Base-by-base conservation (phyloP, 2,329 filamentous ascomycete species). In the Venturia oleaginea region DNA sequence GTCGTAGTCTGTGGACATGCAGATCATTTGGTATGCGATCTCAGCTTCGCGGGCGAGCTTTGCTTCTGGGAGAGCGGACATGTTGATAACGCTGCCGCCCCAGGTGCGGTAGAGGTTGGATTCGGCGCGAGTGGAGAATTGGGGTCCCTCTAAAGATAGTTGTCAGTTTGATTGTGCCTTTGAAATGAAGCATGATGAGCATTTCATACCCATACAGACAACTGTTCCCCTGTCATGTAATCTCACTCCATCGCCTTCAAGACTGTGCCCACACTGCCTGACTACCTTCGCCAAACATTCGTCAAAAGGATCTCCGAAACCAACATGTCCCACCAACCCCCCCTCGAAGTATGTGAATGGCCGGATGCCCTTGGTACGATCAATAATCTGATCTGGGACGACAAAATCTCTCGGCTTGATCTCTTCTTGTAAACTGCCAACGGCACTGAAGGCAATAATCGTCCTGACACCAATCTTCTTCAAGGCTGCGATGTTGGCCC, bases 1-100 rank as follows among this genome's bases (percentile, higher is more conserved):
- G 81, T 99, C 94, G 76, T 99, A 99, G 80, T 99, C 94, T 34
- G 94, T 99, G 40, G 91, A 91, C 94, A 99, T 99, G 82, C 93
- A 96, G 72, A 99, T 96, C 85, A 97, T 95, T 80, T 96, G 92
- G 78, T 97, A 97, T 42, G 89, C 89, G 70, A 99, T 89, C 81
- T 99, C 94, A 30, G 94, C 94, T 80, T 99, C 94, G 63, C 91
- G 87, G 11, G 94, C 94, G 24, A 99, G 86, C 82, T 99, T 99
- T 61, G 93, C 90, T 79, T 99, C 94, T 24, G 94, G 94, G 19
- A 99, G 83, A 17, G 88, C 89, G 55, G 91, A 96, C 94, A 99
- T 99, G 84, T 97, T 97, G 82, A 99, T 97, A 63, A 97, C 90
- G 68, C 85, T 89, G 70, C 92, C 93, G 71, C 93, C 93, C 90